Conservation (phyloP, 305 asterid genomes). For the Nicotiana rustica region DNA sequence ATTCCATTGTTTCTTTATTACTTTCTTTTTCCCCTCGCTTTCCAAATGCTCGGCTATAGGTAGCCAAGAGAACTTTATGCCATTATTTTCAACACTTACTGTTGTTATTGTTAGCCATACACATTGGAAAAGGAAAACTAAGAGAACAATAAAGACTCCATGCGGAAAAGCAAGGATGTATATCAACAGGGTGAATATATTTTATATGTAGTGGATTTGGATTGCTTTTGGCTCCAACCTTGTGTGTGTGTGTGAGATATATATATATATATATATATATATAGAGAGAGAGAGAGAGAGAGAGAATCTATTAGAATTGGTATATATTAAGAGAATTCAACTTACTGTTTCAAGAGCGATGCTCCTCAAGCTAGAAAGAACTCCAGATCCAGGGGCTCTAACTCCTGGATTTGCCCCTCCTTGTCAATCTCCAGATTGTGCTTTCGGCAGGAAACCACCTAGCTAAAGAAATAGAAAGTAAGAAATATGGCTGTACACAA, state of each 20-base stretch:
- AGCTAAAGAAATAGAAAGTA: constrained; percentile 19
- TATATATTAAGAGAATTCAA: constrained; percentile 27
- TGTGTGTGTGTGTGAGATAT: neutral
- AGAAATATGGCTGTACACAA: neutral
- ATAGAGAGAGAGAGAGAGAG: neutral
- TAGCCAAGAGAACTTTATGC: constrained; percentile 13
- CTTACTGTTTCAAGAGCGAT: constrained; percentile 22
- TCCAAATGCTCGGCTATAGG: neutral
- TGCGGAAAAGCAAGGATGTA: constrained; percentile 18
- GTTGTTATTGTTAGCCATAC: constrained; percentile 11
- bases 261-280: no score
- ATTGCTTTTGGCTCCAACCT: constrained; percentile 1
- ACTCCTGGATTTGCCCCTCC: neutral
- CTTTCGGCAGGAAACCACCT: constrained; percentile 10
- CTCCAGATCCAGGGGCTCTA: neutral
- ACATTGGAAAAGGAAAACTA: neutral
- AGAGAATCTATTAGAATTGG: neutral
- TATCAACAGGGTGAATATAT: neutral
- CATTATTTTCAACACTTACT: neutral
- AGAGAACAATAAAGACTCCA: constrained; percentile 16
- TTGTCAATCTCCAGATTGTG: neutral
- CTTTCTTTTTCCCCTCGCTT: neutral
- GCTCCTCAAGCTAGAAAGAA: constrained; percentile 8
- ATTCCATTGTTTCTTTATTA: neutral
- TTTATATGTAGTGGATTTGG: constrained; percentile 3